Evolutionary conservation across 2,329 filamentous ascomycete genomes (phyloP).

Genomic region (Cladosporium sp.): DNA sequence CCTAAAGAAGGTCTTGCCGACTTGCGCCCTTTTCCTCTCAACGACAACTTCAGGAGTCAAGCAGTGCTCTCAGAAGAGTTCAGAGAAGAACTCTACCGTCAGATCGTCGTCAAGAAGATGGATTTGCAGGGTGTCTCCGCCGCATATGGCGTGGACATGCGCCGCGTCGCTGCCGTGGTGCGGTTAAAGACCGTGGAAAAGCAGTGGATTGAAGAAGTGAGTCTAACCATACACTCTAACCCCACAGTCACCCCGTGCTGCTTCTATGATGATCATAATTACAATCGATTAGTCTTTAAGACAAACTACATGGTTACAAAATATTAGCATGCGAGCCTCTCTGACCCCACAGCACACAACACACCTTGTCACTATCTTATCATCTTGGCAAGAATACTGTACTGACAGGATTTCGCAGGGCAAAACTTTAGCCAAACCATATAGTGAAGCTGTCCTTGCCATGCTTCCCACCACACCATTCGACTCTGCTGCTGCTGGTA

Average conservation of each 20-base stretch:
- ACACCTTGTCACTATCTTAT: conserved; percentile 10
- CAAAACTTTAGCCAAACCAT: conserved; percentile 73
- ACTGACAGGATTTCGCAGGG: conserved; percentile 54
- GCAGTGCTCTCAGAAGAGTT: conserved; percentile 72
- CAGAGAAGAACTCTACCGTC: conserved; percentile 70
- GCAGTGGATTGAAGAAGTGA: conserved; percentile 72
- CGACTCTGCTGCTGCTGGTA: conserved; percentile 38
- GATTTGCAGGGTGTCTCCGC: conserved; percentile 76
- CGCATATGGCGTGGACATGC: conserved; percentile 75
- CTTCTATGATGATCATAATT: conserved; percentile 66
- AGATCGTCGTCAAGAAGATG: conserved; percentile 65
- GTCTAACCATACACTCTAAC: conserved; percentile 39
- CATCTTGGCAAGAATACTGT: not conserved
- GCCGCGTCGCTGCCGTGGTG: conserved; percentile 81
- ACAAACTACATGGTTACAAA: conserved; percentile 86
- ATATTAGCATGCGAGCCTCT: conserved; percentile 72
- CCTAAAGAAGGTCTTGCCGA: conserved; percentile 30
- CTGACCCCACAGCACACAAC: conserved; percentile 52
- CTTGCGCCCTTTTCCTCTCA: conserved; percentile 69
- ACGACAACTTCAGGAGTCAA: conserved; percentile 68
- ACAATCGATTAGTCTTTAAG: conserved; percentile 99
- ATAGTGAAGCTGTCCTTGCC: conserved; percentile 69
- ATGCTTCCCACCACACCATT: conserved; percentile 76
- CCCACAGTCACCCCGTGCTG: not conserved
- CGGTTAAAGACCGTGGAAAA: conserved; percentile 84